These are phyloP conservation scores for Berkeleyomyces basicola DNA, from an alignment of 2,329 filamentous ascomycete genomes.

Conservation along the genomic window DNA sequence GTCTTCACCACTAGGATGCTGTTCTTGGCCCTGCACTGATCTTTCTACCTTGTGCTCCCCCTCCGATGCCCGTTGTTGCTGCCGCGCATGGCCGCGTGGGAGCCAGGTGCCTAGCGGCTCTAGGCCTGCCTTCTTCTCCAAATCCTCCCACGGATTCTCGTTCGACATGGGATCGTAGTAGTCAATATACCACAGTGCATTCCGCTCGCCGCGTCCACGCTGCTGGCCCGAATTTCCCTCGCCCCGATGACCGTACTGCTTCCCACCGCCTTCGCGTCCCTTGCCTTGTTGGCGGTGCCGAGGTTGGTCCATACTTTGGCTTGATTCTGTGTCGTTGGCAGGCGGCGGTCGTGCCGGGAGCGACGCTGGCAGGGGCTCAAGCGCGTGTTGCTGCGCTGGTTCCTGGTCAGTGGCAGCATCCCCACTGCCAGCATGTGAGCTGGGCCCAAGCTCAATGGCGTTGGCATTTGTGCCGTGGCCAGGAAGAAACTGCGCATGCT, in stretches of 20 bases:
- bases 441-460: not conserved
- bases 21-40: not conserved
- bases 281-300: not conserved
- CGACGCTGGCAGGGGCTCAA: not conserved
- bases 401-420: not conserved
- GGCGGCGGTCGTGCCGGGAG: not conserved
- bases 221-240: not conserved
- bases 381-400: not conserved
- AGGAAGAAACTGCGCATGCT: not conserved
- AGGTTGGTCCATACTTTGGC: not conserved
- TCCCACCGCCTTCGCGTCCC: not conserved
- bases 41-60: not conserved
- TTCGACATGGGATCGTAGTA: conserved; percentile 57
- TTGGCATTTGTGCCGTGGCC: not conserved
- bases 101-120: conserved; percentile 31
- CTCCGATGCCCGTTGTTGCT: not conserved
- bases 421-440: not conserved
- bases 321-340: not conserved
- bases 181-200: conserved; percentile 39
- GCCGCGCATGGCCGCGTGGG: conserved; percentile 15
- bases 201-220: conserved; percentile 17
- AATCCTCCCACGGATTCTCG: conserved; percentile 52
- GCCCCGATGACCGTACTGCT: not conserved
- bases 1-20: not conserved
- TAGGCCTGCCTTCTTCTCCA: conserved; percentile 34